Base-by-base conservation (phyloP, 208 protist genomes). In the Acanthamoeba royreba region DNA sequence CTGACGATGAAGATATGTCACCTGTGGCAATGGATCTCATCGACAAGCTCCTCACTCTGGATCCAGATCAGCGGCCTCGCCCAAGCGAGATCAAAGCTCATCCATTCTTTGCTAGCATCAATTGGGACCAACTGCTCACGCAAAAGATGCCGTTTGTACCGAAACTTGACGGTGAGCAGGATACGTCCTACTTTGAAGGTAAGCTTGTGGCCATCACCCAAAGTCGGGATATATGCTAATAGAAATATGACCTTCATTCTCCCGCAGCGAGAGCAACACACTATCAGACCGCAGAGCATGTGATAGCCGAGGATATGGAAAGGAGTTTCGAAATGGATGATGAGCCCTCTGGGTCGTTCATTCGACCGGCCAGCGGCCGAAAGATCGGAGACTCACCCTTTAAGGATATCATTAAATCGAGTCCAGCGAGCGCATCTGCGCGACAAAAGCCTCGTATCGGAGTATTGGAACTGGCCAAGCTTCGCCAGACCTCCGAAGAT, bases 61-160 rank as follows among this genome's bases (percentile, higher is more conserved):
- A 86, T 28, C 77, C 77, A 28, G 46, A 49, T 15, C 19, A 86
- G 7, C 40, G 77, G 13, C 46, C 42, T 35, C n/a, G 77, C 31
- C 42, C 92, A 1, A 25, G 74, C 66, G 95, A 96, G 35, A 45
- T 97, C 33, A 97, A 97, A 89, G 33, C 40, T 1, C 94, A 97
- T 72, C 94, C 96, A 11, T 96, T 96, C 77, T 97, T 97, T 49
- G n/a, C 19, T 8, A 72, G 66, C 61, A 93, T 96, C 22, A 66
- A 97, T 53, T 97, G 96, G 96, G 88, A 95, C 33, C 96, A 89
- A 19, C 40, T 97, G 3, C 53, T 94, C 4, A 66, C 69, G 33
- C 72, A 92, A 45, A 72, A 89, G 9, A 49, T 58, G 42, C 91
- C 94, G 1, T 96, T 96, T 47, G 92, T 96, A 25, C 95, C 95